Evolutionary conservation across 2,329 filamentous ascomycete species (phyloP).

Genomic region (Aspergillus sp.): DNA sequence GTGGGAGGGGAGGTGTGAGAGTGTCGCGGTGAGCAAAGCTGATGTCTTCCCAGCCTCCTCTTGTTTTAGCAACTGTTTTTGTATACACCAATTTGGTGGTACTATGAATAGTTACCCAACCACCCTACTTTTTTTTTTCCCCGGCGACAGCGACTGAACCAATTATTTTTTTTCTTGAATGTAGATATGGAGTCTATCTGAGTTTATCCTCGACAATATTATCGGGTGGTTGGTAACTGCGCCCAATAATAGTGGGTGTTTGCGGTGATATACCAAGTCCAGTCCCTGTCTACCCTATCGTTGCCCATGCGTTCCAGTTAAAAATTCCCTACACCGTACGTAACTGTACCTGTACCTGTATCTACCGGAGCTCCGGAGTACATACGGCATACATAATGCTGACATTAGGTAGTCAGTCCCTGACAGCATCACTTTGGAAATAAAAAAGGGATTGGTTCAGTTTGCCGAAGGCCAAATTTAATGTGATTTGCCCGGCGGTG

Average conservation of each 20-base stretch:
- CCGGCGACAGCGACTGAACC: constrained; percentile 4
- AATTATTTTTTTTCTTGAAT: not conserved
- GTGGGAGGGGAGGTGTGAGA: constrained; percentile 2
- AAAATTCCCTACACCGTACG: too few relatives aligned
- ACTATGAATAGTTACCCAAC: constrained; percentile 22
- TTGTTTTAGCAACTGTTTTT: constrained; percentile 1
- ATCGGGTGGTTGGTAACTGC: too few relatives aligned
- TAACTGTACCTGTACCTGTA: not conserved
- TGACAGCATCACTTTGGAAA: not conserved
- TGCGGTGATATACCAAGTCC: too few relatives aligned
- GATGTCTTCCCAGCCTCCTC: constrained; percentile 27
- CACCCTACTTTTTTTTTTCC: constrained; percentile 23
- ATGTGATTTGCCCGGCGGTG: not conserved
- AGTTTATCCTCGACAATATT: too few relatives aligned
- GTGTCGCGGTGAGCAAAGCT: not conserved
- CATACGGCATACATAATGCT: constrained; percentile 1
- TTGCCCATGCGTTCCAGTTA: too few relatives aligned
- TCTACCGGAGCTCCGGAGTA: not conserved
- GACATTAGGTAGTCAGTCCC: not conserved
- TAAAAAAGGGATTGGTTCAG: not conserved
- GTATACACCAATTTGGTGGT: not conserved
- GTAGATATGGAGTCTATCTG: not conserved
- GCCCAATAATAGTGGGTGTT: too few relatives aligned
- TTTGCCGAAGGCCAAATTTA: not conserved
- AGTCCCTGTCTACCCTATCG: too few relatives aligned